Evolutionary conservation across 1,139 yeast species (phyloP).

Genomic region (Pichia sp.): DNA sequence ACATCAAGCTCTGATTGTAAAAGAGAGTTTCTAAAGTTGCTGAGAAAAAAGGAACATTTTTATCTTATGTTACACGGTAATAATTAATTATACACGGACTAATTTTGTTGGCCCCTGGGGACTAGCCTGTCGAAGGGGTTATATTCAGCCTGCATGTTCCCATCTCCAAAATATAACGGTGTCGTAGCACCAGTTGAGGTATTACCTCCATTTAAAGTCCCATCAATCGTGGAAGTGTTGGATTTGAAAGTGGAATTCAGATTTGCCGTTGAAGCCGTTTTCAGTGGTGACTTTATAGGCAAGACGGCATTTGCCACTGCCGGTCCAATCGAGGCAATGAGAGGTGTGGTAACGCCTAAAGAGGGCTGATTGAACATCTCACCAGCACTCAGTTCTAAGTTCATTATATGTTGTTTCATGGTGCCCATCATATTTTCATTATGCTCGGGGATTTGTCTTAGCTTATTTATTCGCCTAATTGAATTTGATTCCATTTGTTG

Average conservation of each 20-base stretch:
- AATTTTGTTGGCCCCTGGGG: not conserved
- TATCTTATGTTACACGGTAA: not conserved
- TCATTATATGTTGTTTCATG: slow-evolving; percentile 25
- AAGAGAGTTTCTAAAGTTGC: not conserved
- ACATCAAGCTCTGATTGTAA: not conserved
- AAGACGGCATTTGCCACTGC: slow-evolving; percentile 32
- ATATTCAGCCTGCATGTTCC: slow-evolving; percentile 18
- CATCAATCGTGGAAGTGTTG: slow-evolving; percentile 8
- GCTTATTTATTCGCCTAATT: slow-evolving; percentile 7
- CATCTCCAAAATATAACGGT: slow-evolving; percentile 7
- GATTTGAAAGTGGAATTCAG: not conserved
- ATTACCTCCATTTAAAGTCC: not conserved
- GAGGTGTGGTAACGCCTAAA: slow-evolving; percentile 32
- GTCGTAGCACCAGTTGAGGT: slow-evolving; percentile 5
- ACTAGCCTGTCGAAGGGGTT: slow-evolving; percentile 28
- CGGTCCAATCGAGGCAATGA: slow-evolving; percentile 33
- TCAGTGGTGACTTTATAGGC: slow-evolving; percentile 28
- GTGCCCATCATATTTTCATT: slow-evolving; percentile 11
- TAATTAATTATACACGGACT: not conserved
- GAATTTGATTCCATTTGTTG: slow-evolving; percentile 4
- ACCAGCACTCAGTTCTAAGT: slow-evolving; percentile 18
- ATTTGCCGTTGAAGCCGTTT: slow-evolving; percentile 5
- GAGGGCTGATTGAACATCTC: slow-evolving; percentile 11
- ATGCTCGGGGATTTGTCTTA: slow-evolving; percentile 15
- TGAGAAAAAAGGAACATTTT: not conserved